phyloP scores from a whole-genome alignment of 2,329 filamentous ascomycete species.

The Emydomyces testavorans region DNA sequence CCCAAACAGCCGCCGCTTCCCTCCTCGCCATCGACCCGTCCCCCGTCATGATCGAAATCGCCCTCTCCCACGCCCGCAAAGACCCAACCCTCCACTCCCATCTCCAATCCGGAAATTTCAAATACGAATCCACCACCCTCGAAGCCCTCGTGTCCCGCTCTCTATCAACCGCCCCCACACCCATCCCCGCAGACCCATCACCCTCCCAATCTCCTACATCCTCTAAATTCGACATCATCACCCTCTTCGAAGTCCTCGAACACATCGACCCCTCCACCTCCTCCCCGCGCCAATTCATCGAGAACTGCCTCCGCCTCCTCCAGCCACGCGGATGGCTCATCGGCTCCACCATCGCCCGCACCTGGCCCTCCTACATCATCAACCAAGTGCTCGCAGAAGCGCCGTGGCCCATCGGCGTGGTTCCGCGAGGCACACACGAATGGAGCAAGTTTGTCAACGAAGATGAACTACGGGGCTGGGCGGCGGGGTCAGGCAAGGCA shows the following conservation, averaged over 20 bases:
- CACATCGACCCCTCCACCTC: constrained; percentile 66
- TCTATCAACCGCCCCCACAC: not conserved
- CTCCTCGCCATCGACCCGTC: constrained; percentile 40
- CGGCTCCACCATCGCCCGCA: constrained; percentile 82
- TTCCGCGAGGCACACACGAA: constrained; percentile 87
- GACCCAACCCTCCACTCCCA: constrained; percentile 54
- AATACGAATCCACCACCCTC: constrained; percentile 64
- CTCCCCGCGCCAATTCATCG: constrained; percentile 60
- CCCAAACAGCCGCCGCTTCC: constrained; percentile 30
- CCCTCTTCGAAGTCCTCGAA: constrained; percentile 86
- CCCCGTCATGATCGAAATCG: constrained; percentile 45
- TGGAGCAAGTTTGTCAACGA: constrained; percentile 94
- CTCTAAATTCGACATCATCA: constrained; percentile 60
- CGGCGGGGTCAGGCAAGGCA: constrained; percentile 24
- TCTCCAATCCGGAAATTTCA: constrained; percentile 45
- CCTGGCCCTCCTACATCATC: constrained; percentile 77
- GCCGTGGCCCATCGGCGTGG: constrained; percentile 58
- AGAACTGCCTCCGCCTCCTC: constrained; percentile 49
- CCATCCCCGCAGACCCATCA: constrained; percentile 14
- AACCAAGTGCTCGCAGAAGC: constrained; percentile 86
- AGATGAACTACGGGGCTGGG: constrained; percentile 32
- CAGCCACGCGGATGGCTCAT: constrained; percentile 88
- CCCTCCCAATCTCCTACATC: constrained; percentile 26
- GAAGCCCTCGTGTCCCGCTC: constrained; percentile 43
- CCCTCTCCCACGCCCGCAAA: constrained; percentile 59